phyloP scores from a whole-genome alignment of 1,284 basidiomycete species.

The Ceratobasidium sp. region DNA sequence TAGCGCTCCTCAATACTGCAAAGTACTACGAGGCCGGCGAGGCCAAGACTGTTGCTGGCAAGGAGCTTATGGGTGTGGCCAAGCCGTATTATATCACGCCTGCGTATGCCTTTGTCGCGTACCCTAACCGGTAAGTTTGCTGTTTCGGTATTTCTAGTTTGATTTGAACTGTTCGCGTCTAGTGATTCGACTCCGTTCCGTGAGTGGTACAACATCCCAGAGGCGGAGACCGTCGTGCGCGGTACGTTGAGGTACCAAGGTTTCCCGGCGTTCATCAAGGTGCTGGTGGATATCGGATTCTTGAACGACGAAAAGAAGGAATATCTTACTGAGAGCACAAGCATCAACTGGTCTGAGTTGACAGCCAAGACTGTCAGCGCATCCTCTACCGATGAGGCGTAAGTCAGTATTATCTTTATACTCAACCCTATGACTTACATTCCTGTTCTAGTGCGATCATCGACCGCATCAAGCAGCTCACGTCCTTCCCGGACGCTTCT shows the following conservation, averaged over 20 bases:
- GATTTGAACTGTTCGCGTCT: neutral
- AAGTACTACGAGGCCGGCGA: constrained; percentile 82
- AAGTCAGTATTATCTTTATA: constrained; percentile 52
- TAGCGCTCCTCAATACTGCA: constrained; percentile 94
- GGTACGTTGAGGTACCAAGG: constrained; percentile 97
- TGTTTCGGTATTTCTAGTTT: too few relatives aligned
- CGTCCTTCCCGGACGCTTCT: constrained; percentile 77
- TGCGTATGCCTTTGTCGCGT: constrained; percentile 95
- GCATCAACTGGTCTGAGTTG: constrained; percentile 85
- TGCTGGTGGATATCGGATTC: constrained; percentile 91
- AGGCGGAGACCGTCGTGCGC: constrained; percentile 92
- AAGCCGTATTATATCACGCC: constrained; percentile 97
- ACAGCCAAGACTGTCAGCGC: constrained; percentile 85
- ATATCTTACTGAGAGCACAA: constrained; percentile 76
- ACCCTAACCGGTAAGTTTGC: constrained; percentile 82
- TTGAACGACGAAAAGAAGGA: constrained; percentile 82
- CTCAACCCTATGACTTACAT: constrained; percentile 41
- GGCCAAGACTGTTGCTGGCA: constrained; percentile 71
- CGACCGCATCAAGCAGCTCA: constrained; percentile 77
- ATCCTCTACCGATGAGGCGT: constrained; percentile 79
- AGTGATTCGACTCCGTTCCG: constrained; percentile 89
- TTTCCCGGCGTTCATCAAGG: constrained; percentile 97
- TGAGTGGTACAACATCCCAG: constrained; percentile 90
- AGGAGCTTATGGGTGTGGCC: constrained; percentile 88
- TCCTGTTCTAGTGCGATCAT: constrained; percentile 68